Percentiles rank a stretch among this genome's conserved stretches.
These are phyloP conservation scores for Coemansia sp. DNA, from an alignment of 192 early-diverging fungal species.

Conservation along the genomic window DNA sequence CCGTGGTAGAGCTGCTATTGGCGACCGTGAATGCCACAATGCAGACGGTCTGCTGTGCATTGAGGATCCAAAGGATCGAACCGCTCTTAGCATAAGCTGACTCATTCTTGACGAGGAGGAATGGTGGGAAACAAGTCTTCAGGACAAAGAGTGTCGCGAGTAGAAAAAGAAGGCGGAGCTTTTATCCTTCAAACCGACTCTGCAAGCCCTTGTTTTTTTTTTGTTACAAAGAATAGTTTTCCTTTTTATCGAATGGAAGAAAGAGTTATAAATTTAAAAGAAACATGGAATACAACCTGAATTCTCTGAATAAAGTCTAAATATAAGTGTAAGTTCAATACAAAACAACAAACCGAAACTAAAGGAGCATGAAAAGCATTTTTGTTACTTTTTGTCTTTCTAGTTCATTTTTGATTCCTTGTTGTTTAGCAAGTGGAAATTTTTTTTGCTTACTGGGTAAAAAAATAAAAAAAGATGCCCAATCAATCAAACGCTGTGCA, in stretches of 20 bases:
- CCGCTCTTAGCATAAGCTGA: slow-evolving; percentile 30
- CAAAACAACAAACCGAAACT: no score
- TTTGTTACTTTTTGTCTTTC: background rate
- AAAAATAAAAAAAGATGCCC: background rate
- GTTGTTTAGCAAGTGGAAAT: background rate
- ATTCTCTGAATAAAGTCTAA: background rate
- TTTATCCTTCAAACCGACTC: background rate
- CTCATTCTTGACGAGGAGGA: slow-evolving; percentile 21
- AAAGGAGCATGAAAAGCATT: background rate
- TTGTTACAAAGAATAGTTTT: background rate
- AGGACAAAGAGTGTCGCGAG: background rate
- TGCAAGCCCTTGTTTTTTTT: background rate
- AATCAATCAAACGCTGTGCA: background rate
- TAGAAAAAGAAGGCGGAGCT: background rate
- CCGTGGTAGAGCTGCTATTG: slow-evolving; percentile 4
- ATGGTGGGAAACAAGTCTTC: background rate
- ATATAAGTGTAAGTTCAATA: background rate
- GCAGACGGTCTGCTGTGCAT: background rate
- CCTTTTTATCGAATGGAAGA: background rate
- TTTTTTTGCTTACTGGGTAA: background rate
- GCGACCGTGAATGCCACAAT: slow-evolving; percentile 4
- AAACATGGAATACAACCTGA: no score
- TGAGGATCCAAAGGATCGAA: slow-evolving; percentile 13
- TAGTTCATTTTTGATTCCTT: background rate
- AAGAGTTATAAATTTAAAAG: background rate